Percentiles rank a stretch among this genome's conserved stretches.
Evolutionary conservation across 1,284 basidiomycete genomes (phyloP).

Genomic region (Ceratobasidium sp.): DNA sequence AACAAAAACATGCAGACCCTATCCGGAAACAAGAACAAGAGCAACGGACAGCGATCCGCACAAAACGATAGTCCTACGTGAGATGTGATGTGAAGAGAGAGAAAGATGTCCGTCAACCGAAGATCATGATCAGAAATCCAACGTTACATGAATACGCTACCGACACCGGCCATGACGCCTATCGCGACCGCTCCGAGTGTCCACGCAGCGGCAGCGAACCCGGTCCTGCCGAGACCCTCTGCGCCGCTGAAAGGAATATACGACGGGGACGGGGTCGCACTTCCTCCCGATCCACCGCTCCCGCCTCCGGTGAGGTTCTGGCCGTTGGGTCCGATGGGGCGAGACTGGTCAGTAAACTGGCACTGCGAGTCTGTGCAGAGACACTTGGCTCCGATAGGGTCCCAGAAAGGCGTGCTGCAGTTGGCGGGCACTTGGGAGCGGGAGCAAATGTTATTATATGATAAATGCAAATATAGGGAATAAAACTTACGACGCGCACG

Average conservation of each 20-base stretch:
- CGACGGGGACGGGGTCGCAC: constrained; percentile 43
- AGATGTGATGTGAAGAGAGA: constrained; percentile 3
- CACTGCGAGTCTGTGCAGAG: constrained; percentile 70
- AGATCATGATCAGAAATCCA: neutral
- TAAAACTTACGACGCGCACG: constrained; percentile 59
- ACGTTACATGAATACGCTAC: constrained; percentile 24
- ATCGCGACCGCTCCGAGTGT: constrained; percentile 30
- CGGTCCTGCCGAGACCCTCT: constrained; percentile 21
- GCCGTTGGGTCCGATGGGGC: constrained; percentile 80
- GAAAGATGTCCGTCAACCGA: constrained; percentile 15
- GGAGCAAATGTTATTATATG: neutral
- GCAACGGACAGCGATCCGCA: neutral
- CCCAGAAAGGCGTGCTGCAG: constrained; percentile 85
- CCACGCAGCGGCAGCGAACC: constrained; percentile 2
- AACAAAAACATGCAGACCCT: neutral
- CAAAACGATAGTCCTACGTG: constrained; percentile 7
- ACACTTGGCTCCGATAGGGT: constrained; percentile 75
- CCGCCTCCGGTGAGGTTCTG: constrained; percentile 67
- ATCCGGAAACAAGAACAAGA: constrained; percentile 2
- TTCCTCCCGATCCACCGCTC: constrained; percentile 46
- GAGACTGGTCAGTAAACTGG: constrained; percentile 71
- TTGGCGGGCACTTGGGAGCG: constrained; percentile 63
- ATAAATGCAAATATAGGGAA: neutral
- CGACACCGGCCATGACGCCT: constrained; percentile 14
- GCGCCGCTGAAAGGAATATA: constrained; percentile 51